Conservation (phyloP, 139 green algal genomes). For the Micromonas commoda region DNA sequence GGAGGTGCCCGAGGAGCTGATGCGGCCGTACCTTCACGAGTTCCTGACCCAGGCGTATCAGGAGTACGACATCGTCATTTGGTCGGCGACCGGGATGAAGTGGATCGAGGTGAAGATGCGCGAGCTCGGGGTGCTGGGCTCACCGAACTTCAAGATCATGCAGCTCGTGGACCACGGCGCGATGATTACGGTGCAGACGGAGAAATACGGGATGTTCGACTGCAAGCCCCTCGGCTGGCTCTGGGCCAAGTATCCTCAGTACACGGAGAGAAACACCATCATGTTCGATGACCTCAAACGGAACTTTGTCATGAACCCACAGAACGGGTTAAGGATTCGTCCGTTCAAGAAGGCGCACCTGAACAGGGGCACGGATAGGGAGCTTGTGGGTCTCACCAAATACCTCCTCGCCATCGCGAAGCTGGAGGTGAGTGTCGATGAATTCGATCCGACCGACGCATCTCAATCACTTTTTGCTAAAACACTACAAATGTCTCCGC, state of each 20-base stretch:
- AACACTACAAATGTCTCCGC: too few species aligned
- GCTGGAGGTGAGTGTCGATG: slow-evolving; percentile 32
- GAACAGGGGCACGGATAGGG: slow-evolving; percentile 64
- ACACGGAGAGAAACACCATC: slow-evolving; percentile 70
- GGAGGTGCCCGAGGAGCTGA: slow-evolving; percentile 79
- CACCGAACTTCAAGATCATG: slow-evolving; percentile 71
- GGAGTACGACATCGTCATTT: slow-evolving; percentile 86
- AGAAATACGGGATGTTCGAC: slow-evolving; percentile 65
- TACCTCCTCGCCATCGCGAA: slow-evolving; percentile 72
- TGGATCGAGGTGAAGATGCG: slow-evolving; percentile 89
- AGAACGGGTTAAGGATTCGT: slow-evolving; percentile 80
- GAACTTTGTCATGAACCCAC: slow-evolving; percentile 93
- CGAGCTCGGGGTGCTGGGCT: slow-evolving; percentile 76
- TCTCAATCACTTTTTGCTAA: too few species aligned
- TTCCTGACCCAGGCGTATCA: slow-evolving; percentile 73
- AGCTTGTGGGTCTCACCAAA: slow-evolving; percentile 71
- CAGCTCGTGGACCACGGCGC: slow-evolving; percentile 75
- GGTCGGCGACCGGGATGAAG: slow-evolving; percentile 73
- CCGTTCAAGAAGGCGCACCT: slow-evolving; percentile 74
- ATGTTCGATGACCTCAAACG: slow-evolving; percentile 93
- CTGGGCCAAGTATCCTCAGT: slow-evolving; percentile 55
- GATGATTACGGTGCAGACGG: slow-evolving; percentile 78
- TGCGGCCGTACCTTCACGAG: slow-evolving; percentile 74
- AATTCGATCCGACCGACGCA: neutral
- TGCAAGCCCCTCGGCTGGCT: slow-evolving; percentile 90